phyloP scores from a whole-genome alignment of 2,329 filamentous ascomycete genomes.

The Dothideomycetes sp. region DNA sequence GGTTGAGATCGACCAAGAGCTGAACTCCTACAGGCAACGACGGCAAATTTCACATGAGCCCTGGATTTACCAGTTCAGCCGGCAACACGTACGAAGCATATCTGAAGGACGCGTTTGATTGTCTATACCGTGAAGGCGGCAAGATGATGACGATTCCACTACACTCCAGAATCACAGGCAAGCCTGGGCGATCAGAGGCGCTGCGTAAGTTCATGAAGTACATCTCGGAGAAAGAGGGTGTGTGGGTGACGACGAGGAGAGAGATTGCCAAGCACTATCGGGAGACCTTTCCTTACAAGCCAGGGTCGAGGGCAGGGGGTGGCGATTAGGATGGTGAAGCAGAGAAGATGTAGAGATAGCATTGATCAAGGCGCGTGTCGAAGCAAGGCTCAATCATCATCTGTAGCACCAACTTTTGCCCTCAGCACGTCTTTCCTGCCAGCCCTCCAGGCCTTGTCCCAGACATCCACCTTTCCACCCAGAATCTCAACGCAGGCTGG shows the following conservation, averaged over 20 bases:
- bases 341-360: neutral
- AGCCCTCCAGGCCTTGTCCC: constrained; percentile 69
- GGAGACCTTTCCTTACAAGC: constrained; percentile 29
- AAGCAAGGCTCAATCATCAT: constrained; percentile 15
- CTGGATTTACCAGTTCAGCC: constrained; percentile 29
- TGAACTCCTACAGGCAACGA: constrained; percentile 26
- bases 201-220: constrained; percentile 30
- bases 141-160: constrained; percentile 34
- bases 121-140: constrained; percentile 29
- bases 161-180: constrained; percentile 30
- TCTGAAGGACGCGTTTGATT: constrained; percentile 29
- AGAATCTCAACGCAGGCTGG: constrained; percentile 57
- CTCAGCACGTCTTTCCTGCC: constrained; percentile 60
- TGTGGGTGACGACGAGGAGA: constrained; percentile 33
- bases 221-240: constrained; percentile 26
- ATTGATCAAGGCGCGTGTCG: no score
- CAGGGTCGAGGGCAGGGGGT: no score
- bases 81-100: constrained; percentile 29
- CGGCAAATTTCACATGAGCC: constrained; percentile 33
- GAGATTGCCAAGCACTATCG: constrained; percentile 33
- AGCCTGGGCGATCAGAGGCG: constrained; percentile 28
- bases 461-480: constrained; percentile 76
- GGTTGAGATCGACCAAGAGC: neutral
- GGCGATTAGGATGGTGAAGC: neutral
- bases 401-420: constrained; percentile 25